Conservation (phyloP, 2,329 filamentous ascomycete genomes). For the Ophiocordyceps camponoti-leonardi region DNA sequence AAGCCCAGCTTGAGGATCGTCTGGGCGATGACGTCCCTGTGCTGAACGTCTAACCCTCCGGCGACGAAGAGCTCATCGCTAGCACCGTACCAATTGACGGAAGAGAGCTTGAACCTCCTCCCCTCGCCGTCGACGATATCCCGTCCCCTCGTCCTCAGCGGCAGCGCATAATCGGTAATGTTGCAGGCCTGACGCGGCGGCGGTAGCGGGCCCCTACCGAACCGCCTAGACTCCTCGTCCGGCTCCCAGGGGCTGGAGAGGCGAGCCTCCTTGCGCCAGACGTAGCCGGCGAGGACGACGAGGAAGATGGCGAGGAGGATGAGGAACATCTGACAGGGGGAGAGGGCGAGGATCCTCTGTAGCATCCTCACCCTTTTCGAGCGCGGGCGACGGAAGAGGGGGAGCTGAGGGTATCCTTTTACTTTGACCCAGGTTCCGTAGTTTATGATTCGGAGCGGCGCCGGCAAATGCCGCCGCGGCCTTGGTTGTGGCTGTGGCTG, state of each 20-base stretch:
- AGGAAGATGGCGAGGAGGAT: constrained; percentile 12
- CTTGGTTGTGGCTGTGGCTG: too few species aligned
- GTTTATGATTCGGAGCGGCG: neutral
- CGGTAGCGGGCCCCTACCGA: constrained; percentile 29
- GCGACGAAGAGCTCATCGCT: constrained; percentile 50
- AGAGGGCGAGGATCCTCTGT: neutral
- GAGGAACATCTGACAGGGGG: constrained; percentile 16
- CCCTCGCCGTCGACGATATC: constrained; percentile 40
- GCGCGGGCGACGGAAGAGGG: neutral
- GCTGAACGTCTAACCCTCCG: constrained; percentile 44
- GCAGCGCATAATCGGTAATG: constrained; percentile 33
- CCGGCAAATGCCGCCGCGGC: neutral
- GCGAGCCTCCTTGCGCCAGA: constrained; percentile 26
- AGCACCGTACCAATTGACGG: constrained; percentile 56
- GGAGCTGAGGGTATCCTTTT: neutral
- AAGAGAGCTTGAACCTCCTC: constrained; percentile 42
- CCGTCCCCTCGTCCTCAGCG: constrained; percentile 40
- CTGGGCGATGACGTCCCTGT: constrained; percentile 41
- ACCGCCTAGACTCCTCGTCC: constrained; percentile 26
- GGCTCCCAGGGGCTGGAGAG: constrained; percentile 30
- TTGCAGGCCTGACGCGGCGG: constrained; percentile 23
- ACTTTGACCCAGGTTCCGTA: neutral
- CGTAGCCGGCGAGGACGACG: constrained; percentile 18
- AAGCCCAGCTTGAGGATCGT: constrained; percentile 46
- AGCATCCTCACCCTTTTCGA: constrained; percentile 1